phyloP scores from a whole-genome alignment of 768 basidiomycete genomes.

The Mycena olivaceomarginata region DNA sequence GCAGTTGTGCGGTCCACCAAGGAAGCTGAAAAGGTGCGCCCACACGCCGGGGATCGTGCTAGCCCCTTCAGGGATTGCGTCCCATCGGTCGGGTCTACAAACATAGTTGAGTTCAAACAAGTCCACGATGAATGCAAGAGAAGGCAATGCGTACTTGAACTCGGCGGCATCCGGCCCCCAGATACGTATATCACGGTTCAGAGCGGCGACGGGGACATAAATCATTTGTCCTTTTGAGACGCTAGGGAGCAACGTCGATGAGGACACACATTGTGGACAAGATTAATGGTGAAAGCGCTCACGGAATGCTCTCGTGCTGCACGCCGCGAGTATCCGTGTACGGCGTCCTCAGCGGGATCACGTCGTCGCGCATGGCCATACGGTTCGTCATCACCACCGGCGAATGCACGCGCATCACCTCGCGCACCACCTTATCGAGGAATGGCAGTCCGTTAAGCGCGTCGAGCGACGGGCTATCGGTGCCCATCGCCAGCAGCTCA shows the following conservation, averaged over 20 bases:
- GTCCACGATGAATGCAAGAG: no score
- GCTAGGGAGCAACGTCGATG: slow-evolving; percentile 27
- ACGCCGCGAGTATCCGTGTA: slow-evolving; percentile 57
- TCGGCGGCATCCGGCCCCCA: slow-evolving; percentile 55
- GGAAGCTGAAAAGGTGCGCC: slow-evolving; percentile 59
- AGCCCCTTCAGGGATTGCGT: slow-evolving; percentile 51
- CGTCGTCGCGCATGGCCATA: slow-evolving; percentile 57
- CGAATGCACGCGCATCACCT: slow-evolving; percentile 64
- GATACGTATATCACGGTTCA: slow-evolving; percentile 59
- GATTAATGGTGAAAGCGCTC: slow-evolving; percentile 43
- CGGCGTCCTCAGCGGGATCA: slow-evolving; percentile 59
- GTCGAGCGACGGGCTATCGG: slow-evolving; percentile 70
- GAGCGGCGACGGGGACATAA: slow-evolving; percentile 55
- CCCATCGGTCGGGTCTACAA: slow-evolving; percentile 69
- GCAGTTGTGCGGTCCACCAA: slow-evolving; percentile 67
- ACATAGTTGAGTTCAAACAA: background rate
- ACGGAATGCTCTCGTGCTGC: slow-evolving; percentile 48
- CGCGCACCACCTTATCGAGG: slow-evolving; percentile 68
- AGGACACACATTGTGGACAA: background rate
- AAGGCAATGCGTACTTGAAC: slow-evolving; percentile 58
- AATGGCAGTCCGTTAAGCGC: slow-evolving; percentile 69
- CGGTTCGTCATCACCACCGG: slow-evolving; percentile 57
- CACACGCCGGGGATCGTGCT: slow-evolving; percentile 54
- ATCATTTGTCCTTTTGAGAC: slow-evolving; percentile 48
- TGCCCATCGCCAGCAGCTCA: slow-evolving; percentile 63